Conservation (phyloP, 192 early-diverging fungal species). For the Mortierella alpina region DNA sequence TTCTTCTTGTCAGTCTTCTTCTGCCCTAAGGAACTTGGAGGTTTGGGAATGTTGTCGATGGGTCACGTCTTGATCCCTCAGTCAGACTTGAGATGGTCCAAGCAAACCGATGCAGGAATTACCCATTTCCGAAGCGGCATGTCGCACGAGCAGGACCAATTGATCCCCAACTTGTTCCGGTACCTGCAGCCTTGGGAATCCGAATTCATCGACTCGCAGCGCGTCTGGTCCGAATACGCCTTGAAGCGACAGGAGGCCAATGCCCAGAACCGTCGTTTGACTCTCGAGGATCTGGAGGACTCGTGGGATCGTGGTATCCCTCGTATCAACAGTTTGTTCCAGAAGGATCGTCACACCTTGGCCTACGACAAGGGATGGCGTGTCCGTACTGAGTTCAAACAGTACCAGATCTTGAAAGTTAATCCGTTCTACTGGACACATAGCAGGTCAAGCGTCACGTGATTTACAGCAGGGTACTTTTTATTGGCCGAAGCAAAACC, state of each 20-base stretch:
- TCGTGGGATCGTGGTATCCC: slow-evolving; percentile 99
- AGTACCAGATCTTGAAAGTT: slow-evolving; percentile 94
- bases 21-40: slow-evolving; percentile 94
- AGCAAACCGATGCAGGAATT: slow-evolving; percentile 96
- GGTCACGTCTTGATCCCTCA: slow-evolving; percentile 98
- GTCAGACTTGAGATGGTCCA: slow-evolving; percentile 95
- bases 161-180: slow-evolving; percentile 97
- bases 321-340: slow-evolving; percentile 98
- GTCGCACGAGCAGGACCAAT: slow-evolving; percentile 96
- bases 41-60: slow-evolving; percentile 99
- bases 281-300: slow-evolving; percentile 98
- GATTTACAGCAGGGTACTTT: slow-evolving; percentile 40
- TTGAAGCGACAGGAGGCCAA: slow-evolving; percentile 97
- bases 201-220: slow-evolving; percentile 98
- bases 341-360: slow-evolving; percentile 97
- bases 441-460: slow-evolving; percentile 46
- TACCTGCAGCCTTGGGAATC: slow-evolving; percentile 99
- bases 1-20: slow-evolving; percentile 55
- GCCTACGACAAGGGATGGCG: slow-evolving; percentile 99
- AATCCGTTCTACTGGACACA: slow-evolving; percentile 98
- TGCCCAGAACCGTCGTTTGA: slow-evolving; percentile 95
- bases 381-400: slow-evolving; percentile 95
- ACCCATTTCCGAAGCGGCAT: slow-evolving; percentile 99
- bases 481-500: slow-evolving; percentile 5
- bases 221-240: slow-evolving; percentile 99